Conservation (phyloP, 192 early-diverging fungal genomes). For the Umbelopsis vinacea region DNA sequence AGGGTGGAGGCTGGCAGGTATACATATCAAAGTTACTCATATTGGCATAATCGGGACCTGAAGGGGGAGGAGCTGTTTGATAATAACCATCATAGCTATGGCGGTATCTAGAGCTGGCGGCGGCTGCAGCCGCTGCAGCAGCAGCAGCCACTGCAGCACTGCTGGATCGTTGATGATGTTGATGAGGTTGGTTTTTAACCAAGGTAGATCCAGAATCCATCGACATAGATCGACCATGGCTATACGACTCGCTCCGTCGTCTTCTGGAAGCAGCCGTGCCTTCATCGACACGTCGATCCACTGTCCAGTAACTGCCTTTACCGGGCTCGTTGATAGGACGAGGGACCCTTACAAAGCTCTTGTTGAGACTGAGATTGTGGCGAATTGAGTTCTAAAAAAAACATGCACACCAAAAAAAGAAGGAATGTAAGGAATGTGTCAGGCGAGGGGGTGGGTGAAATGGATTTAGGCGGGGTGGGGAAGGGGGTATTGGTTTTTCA, state of each 20-base stretch:
- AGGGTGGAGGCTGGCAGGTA: slow-evolving; percentile 11
- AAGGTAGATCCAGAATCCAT: slow-evolving; percentile 33
- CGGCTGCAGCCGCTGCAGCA: slow-evolving; percentile 25
- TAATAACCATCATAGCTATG: slow-evolving; percentile 11
- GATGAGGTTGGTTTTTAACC: slow-evolving; percentile 15
- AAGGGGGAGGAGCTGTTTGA: not conserved
- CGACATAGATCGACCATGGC: slow-evolving; percentile 34
- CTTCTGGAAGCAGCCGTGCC: slow-evolving; percentile 25
- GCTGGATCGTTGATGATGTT: slow-evolving; percentile 24
- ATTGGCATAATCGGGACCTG: slow-evolving; percentile 11
- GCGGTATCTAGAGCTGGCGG: slow-evolving; percentile 7
- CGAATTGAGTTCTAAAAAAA: slow-evolving; percentile 81
- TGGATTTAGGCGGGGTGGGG: too few relatives aligned
- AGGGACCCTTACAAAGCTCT: slow-evolving; percentile 77
- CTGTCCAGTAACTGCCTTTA: slow-evolving; percentile 86
- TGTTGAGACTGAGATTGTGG: slow-evolving; percentile 84
- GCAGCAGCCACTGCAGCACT: slow-evolving; percentile 17
- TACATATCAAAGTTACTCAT: slow-evolving; percentile 23
- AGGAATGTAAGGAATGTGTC: slow-evolving; percentile 23
- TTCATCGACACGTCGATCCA: slow-evolving; percentile 57
- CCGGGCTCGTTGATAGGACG: slow-evolving; percentile 82
- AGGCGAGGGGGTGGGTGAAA: not conserved
- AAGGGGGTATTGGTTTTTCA: too few relatives aligned
- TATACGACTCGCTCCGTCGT: slow-evolving; percentile 19
- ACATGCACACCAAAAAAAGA: not conserved